These are phyloP conservation scores for Macrocystidia cucumis DNA, from an alignment of 1,284 basidiomycete genomes.

Conservation along the genomic window DNA sequence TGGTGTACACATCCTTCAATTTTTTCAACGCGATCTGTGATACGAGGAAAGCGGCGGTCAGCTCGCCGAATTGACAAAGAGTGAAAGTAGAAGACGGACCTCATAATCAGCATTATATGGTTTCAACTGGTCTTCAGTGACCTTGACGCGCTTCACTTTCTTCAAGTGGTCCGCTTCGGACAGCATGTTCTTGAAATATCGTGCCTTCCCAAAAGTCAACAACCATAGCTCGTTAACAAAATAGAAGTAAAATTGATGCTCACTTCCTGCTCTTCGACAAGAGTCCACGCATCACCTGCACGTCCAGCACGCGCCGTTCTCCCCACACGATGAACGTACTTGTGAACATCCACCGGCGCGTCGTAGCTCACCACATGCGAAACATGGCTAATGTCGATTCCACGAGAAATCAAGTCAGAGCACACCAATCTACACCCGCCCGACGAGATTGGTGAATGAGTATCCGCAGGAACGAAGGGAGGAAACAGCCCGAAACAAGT, in stretches of 20 bases:
- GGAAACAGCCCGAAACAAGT: no score
- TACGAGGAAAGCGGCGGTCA: constrained; percentile 1
- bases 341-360: constrained; percentile 70
- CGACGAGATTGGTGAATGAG: constrained; percentile 2
- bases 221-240: constrained; percentile 2
- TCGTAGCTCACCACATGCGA: constrained; percentile 93
- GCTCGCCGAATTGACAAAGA: neutral
- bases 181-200: constrained; percentile 85
- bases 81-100: constrained; percentile 26
- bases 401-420: constrained; percentile 93
- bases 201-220: constrained; percentile 42
- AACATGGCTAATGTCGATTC: constrained; percentile 93
- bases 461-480: constrained; percentile 1
- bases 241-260: constrained; percentile 7
- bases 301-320: constrained; percentile 90
- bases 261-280: constrained; percentile 95
- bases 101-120: constrained; percentile 58
- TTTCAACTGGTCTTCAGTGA: constrained; percentile 58
- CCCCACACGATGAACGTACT: constrained; percentile 83
- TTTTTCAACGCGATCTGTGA: constrained; percentile 23
- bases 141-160: constrained; percentile 65
- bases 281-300: constrained; percentile 83
- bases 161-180: constrained; percentile 69
- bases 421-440: constrained; percentile 66
- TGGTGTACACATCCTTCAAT: constrained; percentile 26